Evolutionary conservation across 345 rosid genomes (phyloP).

Genomic region (Citrus trifoliata): DNA sequence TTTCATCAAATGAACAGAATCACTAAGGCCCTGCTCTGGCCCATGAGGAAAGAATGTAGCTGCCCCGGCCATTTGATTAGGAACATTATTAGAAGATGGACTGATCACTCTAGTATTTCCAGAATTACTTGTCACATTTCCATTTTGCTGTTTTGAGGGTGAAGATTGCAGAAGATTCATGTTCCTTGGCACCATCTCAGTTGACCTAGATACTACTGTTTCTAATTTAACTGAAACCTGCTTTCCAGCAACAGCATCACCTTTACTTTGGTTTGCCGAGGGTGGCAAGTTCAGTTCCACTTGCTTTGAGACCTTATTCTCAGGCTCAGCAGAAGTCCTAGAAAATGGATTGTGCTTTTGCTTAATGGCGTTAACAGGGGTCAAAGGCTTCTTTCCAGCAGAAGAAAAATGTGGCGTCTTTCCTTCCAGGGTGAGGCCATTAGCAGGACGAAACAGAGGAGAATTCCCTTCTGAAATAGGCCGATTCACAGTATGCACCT

Average conservation of each 20-base stretch:
- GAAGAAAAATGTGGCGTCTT: constrained; percentile 33
- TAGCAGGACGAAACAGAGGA: constrained; percentile 31
- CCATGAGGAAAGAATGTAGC: constrained; percentile 33
- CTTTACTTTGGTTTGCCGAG: constrained; percentile 40
- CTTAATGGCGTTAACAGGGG: constrained; percentile 22
- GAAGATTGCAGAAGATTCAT: constrained; percentile 33
- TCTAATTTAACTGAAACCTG: constrained; percentile 42
- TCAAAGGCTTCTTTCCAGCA: constrained; percentile 25
- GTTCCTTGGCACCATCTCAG: constrained; percentile 40
- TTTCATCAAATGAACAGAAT: constrained; percentile 66
- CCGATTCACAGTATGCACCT: constrained; percentile 26
- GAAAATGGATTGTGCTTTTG: constrained; percentile 41
- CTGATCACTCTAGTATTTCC: constrained; percentile 34
- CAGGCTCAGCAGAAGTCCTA: constrained; percentile 35
- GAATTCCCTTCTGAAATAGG: constrained; percentile 38
- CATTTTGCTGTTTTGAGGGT: constrained; percentile 44
- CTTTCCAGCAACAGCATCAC: constrained; percentile 36
- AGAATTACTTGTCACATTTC: constrained; percentile 30
- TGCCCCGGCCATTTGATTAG: constrained; percentile 43
- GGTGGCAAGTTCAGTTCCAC: constrained; percentile 82
- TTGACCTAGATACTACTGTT: constrained; percentile 24
- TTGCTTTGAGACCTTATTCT: constrained; percentile 53
- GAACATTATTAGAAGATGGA: constrained; percentile 35
- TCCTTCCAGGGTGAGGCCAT: constrained; percentile 36
- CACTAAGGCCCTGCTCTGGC: constrained; percentile 47